Base-by-base conservation (phyloP, 306 rosid species). In the Fragaria iinumae region DNA sequence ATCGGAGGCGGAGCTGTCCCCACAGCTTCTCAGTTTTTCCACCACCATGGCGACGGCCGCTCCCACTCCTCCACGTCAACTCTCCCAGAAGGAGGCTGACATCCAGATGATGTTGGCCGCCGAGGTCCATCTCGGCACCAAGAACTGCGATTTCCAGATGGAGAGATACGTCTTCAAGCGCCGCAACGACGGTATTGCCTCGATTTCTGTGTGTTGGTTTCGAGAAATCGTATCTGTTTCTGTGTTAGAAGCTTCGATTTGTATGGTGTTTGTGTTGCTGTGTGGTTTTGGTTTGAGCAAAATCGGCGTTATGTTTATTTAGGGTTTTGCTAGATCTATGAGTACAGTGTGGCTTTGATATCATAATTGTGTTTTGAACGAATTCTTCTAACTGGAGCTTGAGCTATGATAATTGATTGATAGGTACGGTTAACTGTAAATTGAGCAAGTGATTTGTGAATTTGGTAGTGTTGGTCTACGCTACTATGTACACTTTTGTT, bases 61-160 rank as follows among this genome's bases (percentile, higher is more conserved):
- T 38, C 70, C 90, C 0, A 80, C 94, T 1, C 81, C 87, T 4
- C 83, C 96, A 21, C 97, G 90, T 11, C 87, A 83, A 59, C 94
- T 91, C 16, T 86, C 98, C 1, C 94, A 89, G 77, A 93, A 91
- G 81, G 97, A 93, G 76, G 83, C 88, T 8, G 96, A 89, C 84
- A 90, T 93, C 55, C 93, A 91, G 86, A 85, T 93, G 93, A 91
- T 91, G 97, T 70, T 93, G 77, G 96, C 97, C 0, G 93, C 97
- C 2, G 91, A 91, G 29, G 97, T 88, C 12, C 98, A 93, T 36
- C 87, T 93, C 16, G 98, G 98, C 55, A 93, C 98, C 39, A 91
- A 91, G n/a, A 93, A 91, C 71, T 90, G 93, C 13, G 88, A 93
- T 39, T 91, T 84, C 21, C 98, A 93, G 71, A 91, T 93, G 97